Conservation (phyloP, 2,329 filamentous ascomycete genomes). For the Plenodomus tracheiphilus region DNA sequence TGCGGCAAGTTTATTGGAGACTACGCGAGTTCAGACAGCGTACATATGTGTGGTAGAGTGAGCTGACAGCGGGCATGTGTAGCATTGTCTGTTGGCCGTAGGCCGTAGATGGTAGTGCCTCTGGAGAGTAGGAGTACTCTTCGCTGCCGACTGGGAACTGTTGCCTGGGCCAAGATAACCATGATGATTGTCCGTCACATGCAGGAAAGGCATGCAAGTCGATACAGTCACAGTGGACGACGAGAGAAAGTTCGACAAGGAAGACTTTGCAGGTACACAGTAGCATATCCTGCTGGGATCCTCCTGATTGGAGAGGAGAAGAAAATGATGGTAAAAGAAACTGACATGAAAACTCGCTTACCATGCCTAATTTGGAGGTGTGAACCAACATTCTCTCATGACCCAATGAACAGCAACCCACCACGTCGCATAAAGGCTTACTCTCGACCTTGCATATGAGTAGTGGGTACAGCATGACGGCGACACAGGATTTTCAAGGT, state of each 20-base stretch:
- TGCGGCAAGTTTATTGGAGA: background rate
- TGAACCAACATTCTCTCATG: background rate
- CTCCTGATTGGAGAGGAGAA: background rate
- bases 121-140: background rate
- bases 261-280: background rate
- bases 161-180: background rate
- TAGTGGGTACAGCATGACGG: constrained; percentile 12
- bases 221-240: background rate
- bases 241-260: background rate
- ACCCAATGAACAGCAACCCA: constrained; percentile 20
- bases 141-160: background rate
- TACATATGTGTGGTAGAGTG: background rate
- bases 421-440: constrained; percentile 21
- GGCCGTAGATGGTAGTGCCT: too few species aligned
- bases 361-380: background rate
- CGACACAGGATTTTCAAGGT: constrained; percentile 18
- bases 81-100: too few species aligned
- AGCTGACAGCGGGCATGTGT: background rate
- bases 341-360: background rate
- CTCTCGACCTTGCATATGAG: constrained; percentile 10
- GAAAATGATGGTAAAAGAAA: background rate
- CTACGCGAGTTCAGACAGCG: background rate
- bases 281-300: too few species aligned
- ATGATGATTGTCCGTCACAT: background rate
- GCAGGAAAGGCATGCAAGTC: too few species aligned